Evolutionary conservation across 1,139 yeast genomes (phyloP).

Genomic region (Candida neerlandica): DNA sequence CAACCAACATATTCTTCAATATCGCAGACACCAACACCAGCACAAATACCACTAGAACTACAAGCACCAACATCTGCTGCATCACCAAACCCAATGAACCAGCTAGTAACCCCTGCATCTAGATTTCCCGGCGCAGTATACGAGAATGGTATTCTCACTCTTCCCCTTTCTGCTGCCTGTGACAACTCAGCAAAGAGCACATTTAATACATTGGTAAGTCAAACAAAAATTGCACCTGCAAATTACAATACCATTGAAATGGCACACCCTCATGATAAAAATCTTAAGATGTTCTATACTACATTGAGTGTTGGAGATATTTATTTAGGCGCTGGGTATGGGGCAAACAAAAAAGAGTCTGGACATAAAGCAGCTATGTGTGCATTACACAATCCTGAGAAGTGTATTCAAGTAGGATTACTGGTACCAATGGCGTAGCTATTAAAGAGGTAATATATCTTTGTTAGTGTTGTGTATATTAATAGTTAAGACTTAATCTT

Average conservation of each 20-base stretch:
- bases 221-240: not conserved
- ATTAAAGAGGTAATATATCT: not conserved
- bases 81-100: not conserved
- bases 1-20: too few species aligned
- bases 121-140: not conserved
- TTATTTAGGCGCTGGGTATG: constrained; percentile 36
- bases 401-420: constrained; percentile 2
- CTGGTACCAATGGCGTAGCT: not conserved
- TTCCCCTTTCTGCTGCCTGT: not conserved
- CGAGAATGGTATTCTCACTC: constrained; percentile 18
- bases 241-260: not conserved
- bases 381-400: constrained; percentile 25
- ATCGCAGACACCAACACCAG: too few species aligned
- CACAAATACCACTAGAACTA: constrained; percentile 1
- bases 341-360: constrained; percentile 32
- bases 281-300: constrained; percentile 2
- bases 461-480: not conserved
- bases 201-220: not conserved
- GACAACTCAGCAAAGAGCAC: not conserved
- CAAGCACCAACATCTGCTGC: constrained; percentile 9
- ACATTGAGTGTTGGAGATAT: constrained; percentile 28
- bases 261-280: not conserved
- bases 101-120: not conserved
- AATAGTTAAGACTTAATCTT: not conserved
- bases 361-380: constrained; percentile 35